phyloP scores from a whole-genome alignment of 306 rosid species.

The Malus orientalis region DNA sequence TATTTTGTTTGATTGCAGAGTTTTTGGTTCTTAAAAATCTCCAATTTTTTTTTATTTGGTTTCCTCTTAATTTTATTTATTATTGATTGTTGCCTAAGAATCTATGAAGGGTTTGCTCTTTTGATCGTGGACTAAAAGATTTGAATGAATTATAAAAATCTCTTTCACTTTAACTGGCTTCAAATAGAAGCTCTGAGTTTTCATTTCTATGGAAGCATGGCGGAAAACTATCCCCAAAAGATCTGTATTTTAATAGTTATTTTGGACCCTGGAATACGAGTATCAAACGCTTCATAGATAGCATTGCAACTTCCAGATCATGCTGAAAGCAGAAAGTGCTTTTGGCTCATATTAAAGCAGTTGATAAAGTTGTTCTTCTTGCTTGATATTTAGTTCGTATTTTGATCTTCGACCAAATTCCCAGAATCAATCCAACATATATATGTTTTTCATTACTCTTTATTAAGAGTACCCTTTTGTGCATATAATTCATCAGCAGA shows the following conservation, averaged over 20 bases:
- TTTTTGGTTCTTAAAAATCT: too few species aligned
- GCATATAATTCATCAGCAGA: background rate
- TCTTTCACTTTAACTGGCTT: background rate
- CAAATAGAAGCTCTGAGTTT: background rate
- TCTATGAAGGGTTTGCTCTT: too few species aligned
- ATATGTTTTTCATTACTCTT: background rate
- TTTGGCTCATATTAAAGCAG: too few species aligned
- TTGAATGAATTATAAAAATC: background rate
- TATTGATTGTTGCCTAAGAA: too few species aligned
- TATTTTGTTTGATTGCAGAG: too few species aligned
- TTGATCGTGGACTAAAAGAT: too few species aligned
- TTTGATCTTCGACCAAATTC: background rate
- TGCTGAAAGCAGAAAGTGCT: background rate
- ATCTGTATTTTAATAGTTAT: background rate
- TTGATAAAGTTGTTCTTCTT: too few species aligned
- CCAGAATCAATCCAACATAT: background rate
- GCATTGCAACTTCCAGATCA: background rate
- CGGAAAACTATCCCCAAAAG: background rate
- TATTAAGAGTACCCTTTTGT: background rate
- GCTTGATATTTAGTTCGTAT: background rate
- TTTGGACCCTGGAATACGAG: background rate
- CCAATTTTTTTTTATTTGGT: too few species aligned
- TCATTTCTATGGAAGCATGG: background rate
- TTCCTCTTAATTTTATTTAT: too few species aligned
- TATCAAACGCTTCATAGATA: background rate